Conservation (phyloP, 2,329 filamentous ascomycete species). For the Chaetoscypha palmicola region DNA sequence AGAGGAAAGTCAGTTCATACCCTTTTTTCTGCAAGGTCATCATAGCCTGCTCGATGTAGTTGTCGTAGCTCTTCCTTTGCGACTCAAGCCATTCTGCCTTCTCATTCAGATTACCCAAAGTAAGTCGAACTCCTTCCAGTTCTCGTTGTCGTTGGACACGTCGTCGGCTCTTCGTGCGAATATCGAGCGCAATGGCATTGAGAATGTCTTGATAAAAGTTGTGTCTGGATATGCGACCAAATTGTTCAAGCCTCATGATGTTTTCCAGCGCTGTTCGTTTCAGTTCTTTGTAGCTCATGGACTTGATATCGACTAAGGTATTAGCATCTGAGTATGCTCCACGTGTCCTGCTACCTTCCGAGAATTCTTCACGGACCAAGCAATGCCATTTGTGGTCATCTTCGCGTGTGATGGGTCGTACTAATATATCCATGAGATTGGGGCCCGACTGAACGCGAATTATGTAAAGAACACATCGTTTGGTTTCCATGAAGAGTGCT, state of each 20-base stretch:
- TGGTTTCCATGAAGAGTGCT: slow-evolving; percentile 94
- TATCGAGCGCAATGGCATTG: slow-evolving; percentile 93
- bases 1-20: slow-evolving; percentile 37
- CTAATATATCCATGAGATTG: slow-evolving; percentile 90
- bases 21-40: slow-evolving; percentile 94
- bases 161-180: slow-evolving; percentile 91
- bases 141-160: slow-evolving; percentile 88
- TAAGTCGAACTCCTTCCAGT: slow-evolving; percentile 73
- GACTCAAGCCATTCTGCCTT: slow-evolving; percentile 91
- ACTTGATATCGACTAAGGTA: slow-evolving; percentile 76
- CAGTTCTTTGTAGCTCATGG: slow-evolving; percentile 83
- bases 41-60: slow-evolving; percentile 99
- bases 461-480: slow-evolving; percentile 94
- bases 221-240: slow-evolving; percentile 74
- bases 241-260: slow-evolving; percentile 79
- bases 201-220: slow-evolving; percentile 98
- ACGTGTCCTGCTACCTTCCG: slow-evolving; percentile 57
- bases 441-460: slow-evolving; percentile 89
- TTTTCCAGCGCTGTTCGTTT: slow-evolving; percentile 93
- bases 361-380: slow-evolving; percentile 76
- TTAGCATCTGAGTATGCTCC: slow-evolving; percentile 88
- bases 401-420: slow-evolving; percentile 78
- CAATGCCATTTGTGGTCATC: slow-evolving; percentile 85
- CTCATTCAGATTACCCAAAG: slow-evolving; percentile 67
- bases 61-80: slow-evolving; percentile 95